Evolutionary conservation across 176 grass and related monocot genomes (phyloP).

Genomic region (Oryza meyeriana): DNA sequence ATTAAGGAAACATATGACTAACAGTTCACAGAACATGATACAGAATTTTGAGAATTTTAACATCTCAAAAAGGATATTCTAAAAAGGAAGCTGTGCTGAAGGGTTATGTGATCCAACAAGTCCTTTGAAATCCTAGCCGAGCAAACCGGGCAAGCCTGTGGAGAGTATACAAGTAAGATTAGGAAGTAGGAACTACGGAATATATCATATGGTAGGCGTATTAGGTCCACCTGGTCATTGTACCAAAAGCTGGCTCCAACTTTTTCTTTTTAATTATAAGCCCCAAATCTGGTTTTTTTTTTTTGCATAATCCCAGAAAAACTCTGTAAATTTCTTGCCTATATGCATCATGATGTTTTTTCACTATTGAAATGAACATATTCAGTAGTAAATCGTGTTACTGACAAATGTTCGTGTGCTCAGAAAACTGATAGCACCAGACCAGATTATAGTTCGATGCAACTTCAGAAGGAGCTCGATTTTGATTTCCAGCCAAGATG

Average conservation of each 20-base stretch:
- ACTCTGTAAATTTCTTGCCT: neutral
- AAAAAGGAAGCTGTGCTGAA: conserved; percentile 47
- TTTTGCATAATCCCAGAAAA: neutral
- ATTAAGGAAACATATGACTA: conserved; percentile 34
- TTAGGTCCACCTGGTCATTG: neutral
- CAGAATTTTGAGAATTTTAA: neutral
- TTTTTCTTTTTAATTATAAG: neutral
- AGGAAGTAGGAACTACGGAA: neutral
- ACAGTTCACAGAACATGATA: neutral
- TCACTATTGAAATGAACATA: neutral
- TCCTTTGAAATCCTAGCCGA: conserved; percentile 37
- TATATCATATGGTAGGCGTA: neutral
- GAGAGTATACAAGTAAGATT: conserved; percentile 6
- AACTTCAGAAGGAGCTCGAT: neutral
- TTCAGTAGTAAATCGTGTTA: neutral
- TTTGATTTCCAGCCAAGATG: neutral
- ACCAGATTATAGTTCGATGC: neutral
- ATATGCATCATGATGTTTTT: neutral
- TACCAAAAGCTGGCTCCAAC: neutral
- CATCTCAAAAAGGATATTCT: conserved; percentile 47
- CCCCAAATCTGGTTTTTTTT: neutral
- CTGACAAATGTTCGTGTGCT: neutral
- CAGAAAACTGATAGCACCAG: neutral
- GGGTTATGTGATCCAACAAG: conserved; percentile 50
- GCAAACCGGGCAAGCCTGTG: conserved; percentile 51